These are phyloP conservation scores for Aspergillus melleus DNA, from an alignment of 2,329 filamentous ascomycete genomes.

Conservation along the genomic window DNA sequence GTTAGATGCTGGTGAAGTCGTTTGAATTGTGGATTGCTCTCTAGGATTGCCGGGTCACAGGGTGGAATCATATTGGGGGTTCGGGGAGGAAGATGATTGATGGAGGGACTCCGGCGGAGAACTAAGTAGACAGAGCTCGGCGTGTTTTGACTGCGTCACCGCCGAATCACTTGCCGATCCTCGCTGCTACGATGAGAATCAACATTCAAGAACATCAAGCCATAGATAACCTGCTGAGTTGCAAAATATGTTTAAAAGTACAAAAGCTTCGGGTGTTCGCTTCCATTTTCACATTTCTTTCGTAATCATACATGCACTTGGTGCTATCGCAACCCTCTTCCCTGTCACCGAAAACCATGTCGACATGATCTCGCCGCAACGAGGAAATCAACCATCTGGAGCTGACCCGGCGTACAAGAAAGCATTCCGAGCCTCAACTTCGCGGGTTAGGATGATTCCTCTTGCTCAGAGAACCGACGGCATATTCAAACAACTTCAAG, in stretches of 20 bases:
- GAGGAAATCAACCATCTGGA: neutral
- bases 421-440: neutral
- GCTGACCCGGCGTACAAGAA: neutral
- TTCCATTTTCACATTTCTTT: conserved; percentile 39
- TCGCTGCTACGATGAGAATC: too few relatives aligned
- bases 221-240: neutral
- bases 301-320: conserved; percentile 39
- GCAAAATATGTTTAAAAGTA: conserved; percentile 15
- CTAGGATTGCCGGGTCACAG: conserved; percentile 40
- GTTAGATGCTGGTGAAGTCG: conserved; percentile 43
- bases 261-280: conserved; percentile 21
- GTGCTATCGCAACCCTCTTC: conserved; percentile 11
- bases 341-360: neutral
- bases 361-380: neutral
- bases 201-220: neutral
- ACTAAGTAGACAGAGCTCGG: neutral
- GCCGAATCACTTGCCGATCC: neutral
- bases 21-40: conserved; percentile 45
- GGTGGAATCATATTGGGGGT: conserved; percentile 42
- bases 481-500: neutral
- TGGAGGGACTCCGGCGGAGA: neutral
- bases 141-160: conserved; percentile 1
- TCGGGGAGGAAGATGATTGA: neutral
- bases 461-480: neutral
- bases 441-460: neutral